Base-by-base conservation (phyloP, 2,329 filamentous ascomycete genomes). In the Reticulascus tulasneorum region DNA sequence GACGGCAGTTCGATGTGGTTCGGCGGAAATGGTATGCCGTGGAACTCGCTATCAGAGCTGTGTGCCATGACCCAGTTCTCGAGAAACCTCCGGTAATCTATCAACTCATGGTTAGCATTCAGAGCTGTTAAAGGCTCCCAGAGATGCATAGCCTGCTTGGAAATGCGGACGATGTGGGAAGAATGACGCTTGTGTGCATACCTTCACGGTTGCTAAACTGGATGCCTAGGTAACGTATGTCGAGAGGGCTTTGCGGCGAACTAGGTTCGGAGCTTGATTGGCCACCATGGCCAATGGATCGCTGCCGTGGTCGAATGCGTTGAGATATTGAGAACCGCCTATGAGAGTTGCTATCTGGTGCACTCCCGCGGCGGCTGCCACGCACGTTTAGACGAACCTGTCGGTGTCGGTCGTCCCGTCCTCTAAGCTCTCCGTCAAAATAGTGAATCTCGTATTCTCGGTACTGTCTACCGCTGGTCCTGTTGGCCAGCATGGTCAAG, bases 141-240 rank as follows among this genome's bases (percentile, higher is more conserved):
- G 11, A 23, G n/a, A 4, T 7, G 9, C 8, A 8, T 3, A 19
- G 17, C 13, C 17, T 5, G 20, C 7, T 5, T 26, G 12, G 9
- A 10, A 26, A 11, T 12, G 13, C 7, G 17, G 9, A 13, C 16
- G 6, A 12, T n/a, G 9, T 15, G 17, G 23, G n/a, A 30, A 9
- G 34, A 13, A 13, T 17, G 15, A 30, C 12, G 38, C n/a, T 7
- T 30, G 9, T 17, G 16, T 20, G n/a, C 56, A 51, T 54, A 72
- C 70, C 70, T 47, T 67, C 62, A 19, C 63, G 56, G 27, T 64
- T 60, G 26, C 63, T 71, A 44, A 74, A 74, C 35, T 73, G 69
- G 27, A 74, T 63, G 6, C 65, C 65, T 19, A 74, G 55, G 49
- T 73, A 68, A 31, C 66, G 62, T 31, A 74, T 67, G 39, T 71